A percentile compares a stretch with the other conserved stretches of the same genome.
phyloP scores from a whole-genome alignment of 1,284 basidiomycete species.

The Irpex sp. region DNA sequence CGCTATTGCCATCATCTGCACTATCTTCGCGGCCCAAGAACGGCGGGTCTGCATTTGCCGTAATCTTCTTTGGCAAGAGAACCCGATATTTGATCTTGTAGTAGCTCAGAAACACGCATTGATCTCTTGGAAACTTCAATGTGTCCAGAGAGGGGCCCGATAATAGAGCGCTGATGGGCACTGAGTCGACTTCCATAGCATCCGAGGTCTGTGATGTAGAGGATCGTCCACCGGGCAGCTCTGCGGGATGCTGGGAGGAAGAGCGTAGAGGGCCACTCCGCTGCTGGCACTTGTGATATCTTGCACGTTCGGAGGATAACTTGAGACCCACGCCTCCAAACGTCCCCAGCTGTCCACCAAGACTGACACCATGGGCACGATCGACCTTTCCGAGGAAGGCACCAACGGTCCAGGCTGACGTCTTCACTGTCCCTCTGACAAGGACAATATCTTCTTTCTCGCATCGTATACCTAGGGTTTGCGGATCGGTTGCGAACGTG shows the following conservation, averaged over 20 bases:
- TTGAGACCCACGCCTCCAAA: background rate
- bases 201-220: too few relatives aligned
- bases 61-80: background rate
- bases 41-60: background rate
- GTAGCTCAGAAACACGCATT: slow-evolving; percentile 2
- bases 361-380: background rate
- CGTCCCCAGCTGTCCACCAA: background rate
- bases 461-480: background rate
- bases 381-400: background rate
- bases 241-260: too few relatives aligned
- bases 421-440: background rate
- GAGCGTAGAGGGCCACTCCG: background rate
- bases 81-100: slow-evolving; percentile 5
- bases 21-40: too few relatives aligned
- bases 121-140: background rate
- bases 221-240: too few relatives aligned
- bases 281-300: background rate
- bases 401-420: background rate
- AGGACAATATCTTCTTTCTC: background rate
- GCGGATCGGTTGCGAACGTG: background rate
- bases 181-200: too few relatives aligned
- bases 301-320: background rate
- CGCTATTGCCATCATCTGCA: background rate
- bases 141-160: too few relatives aligned
- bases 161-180: too few relatives aligned